A percentile compares a stretch with the other conserved stretches of the same genome.
phyloP scores from a whole-genome alignment of 345 rosid genomes.

The Diplotaxis tenuifolia region DNA sequence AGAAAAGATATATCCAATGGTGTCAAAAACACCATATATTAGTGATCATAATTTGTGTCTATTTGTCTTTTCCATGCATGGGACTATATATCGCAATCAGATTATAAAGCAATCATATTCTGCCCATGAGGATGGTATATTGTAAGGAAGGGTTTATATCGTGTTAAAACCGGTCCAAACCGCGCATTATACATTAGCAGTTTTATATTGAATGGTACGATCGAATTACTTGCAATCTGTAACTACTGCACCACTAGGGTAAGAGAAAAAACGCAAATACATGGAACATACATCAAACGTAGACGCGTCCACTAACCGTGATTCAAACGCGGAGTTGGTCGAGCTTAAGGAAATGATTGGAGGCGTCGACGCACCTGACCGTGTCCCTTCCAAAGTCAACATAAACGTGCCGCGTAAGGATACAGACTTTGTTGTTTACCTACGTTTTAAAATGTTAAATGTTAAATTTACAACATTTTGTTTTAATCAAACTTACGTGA shows the following conservation, averaged over 20 bases:
- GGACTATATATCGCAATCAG: conserved; percentile 8
- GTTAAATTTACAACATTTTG: not conserved
- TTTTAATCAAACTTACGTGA: conserved; percentile 2
- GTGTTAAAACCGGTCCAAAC: conserved; percentile 15
- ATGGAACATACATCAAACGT: conserved; percentile 26
- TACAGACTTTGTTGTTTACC: conserved; percentile 10
- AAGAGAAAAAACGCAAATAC: conserved; percentile 17
- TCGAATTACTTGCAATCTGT: conserved; percentile 6
- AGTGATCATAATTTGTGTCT: not conserved
- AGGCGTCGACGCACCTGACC: conserved; percentile 32
- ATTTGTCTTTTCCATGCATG: conserved; percentile 12
- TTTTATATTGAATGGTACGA: conserved; percentile 8
- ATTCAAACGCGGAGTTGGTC: conserved; percentile 32
- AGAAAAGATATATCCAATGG: no score
- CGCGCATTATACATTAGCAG: conserved; percentile 19
- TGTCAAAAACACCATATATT: no score
- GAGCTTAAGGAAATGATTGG: conserved; percentile 8
- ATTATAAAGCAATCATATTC: not conserved
- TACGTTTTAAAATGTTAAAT: not conserved
- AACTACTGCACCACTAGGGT: conserved; percentile 1
- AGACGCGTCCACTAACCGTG: conserved; percentile 30
- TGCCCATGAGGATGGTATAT: not conserved
- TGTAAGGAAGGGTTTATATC: not conserved
- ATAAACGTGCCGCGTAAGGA: conserved; percentile 34
- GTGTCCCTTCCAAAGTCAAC: conserved; percentile 31